Evolutionary conservation across 1,139 yeast species (phyloP).

Genomic region (Pichia sp.): DNA sequence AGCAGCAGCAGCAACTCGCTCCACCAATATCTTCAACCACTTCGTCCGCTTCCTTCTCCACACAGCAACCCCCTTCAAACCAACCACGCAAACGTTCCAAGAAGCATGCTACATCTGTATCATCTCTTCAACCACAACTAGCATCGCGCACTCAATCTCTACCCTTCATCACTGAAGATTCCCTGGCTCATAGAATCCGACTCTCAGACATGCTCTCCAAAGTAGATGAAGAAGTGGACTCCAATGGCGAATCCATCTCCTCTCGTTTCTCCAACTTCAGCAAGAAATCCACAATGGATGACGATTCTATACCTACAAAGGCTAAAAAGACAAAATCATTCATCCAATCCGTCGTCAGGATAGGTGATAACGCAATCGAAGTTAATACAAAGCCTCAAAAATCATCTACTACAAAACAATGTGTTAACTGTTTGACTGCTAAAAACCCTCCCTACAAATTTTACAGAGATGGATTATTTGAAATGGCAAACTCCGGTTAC

Average conservation of each 20-base stretch:
- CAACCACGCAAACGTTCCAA: too few species aligned
- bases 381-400: too few species aligned
- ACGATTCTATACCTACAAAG: slow-evolving; percentile 19
- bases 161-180: slow-evolving; percentile 25
- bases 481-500: slow-evolving; percentile 28
- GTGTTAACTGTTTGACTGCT: slow-evolving; percentile 27
- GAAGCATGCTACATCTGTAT: too few species aligned
- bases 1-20: too few species aligned
- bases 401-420: slow-evolving; percentile 12
- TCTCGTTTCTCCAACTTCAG: slow-evolving; percentile 26
- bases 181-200: slow-evolving; percentile 26
- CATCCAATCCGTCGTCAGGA: slow-evolving; percentile 24
- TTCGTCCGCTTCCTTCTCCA: too few species aligned
- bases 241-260: slow-evolving; percentile 24
- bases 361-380: slow-evolving; percentile 21
- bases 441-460: slow-evolving; percentile 27
- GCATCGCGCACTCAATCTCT: slow-evolving; percentile 29
- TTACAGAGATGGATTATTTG: slow-evolving; percentile 26
- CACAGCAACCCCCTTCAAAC: too few species aligned
- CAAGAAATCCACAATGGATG: slow-evolving; percentile 11
- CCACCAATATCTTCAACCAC: too few species aligned
- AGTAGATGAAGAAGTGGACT: slow-evolving; percentile 14
- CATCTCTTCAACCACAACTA: too few species aligned
- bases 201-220: slow-evolving; percentile 20
- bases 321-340: slow-evolving; percentile 26